Percentiles rank a stretch among this genome's conserved stretches.
Conservation (phyloP, 805 yeast genomes). For the Zygosaccharomyces bisporus region DNA sequence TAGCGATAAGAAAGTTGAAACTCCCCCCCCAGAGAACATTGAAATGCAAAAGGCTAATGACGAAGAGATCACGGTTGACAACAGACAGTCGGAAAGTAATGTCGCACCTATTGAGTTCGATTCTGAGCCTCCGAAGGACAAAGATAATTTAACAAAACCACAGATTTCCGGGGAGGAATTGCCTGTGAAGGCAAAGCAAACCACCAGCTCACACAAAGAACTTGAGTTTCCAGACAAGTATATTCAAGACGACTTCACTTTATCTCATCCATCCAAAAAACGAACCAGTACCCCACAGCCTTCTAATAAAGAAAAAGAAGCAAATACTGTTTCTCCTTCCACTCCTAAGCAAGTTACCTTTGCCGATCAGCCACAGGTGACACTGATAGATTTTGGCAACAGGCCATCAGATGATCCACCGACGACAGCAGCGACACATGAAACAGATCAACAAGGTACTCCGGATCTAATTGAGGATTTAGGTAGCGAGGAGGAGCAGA, state of each 20-base stretch:
- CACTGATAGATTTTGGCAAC: slow-evolving; percentile 16
- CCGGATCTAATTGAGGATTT: slow-evolving; percentile 17
- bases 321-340: background rate
- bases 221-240: background rate
- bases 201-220: too few relatives aligned
- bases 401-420: slow-evolving; percentile 9
- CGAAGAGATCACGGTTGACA: background rate
- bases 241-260: background rate
- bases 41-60: background rate
- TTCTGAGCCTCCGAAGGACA: too few relatives aligned
- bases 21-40: background rate
- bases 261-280: background rate
- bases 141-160: too few relatives aligned
- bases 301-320: background rate
- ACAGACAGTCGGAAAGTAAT: too few relatives aligned
- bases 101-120: too few relatives aligned
- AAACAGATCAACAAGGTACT: slow-evolving; percentile 9
- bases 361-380: slow-evolving; percentile 17
- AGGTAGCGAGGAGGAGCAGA: slow-evolving; percentile 18
- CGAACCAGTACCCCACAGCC: background rate
- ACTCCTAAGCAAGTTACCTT: slow-evolving; percentile 24
- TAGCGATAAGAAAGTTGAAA: background rate
- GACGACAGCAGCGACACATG: slow-evolving; percentile 8
- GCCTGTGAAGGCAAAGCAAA: too few relatives aligned
- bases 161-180: too few relatives aligned